Conservation (phyloP, 176 grass and related monocot species). For the Aegilops bicornis region DNA sequence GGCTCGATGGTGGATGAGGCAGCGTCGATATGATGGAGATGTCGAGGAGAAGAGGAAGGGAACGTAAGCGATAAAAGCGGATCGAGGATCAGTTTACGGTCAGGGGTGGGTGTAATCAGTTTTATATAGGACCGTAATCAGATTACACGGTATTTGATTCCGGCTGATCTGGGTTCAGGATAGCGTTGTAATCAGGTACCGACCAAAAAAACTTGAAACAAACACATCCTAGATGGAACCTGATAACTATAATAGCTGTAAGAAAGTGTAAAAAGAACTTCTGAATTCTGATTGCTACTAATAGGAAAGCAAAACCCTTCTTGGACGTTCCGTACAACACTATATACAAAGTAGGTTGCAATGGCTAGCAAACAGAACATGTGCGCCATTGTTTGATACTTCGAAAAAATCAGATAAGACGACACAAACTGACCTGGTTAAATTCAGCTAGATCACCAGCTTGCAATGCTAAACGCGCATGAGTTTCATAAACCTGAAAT, state of each 20-base stretch:
- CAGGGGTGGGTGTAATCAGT: no score
- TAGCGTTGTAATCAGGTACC: no score
- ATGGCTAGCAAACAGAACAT: slow-evolving; percentile 4
- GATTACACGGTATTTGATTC: no score
- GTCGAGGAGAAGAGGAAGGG: no score
- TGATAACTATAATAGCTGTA: background rate
- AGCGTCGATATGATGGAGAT: no score
- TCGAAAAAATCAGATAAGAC: slow-evolving; percentile 1
- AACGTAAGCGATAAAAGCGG: no score
- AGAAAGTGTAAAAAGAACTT: background rate
- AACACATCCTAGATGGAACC: background rate
- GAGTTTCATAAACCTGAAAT: slow-evolving; percentile 94
- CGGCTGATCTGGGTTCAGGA: no score
- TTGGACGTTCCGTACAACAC: background rate
- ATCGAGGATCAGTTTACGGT: no score
- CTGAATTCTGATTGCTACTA: background rate
- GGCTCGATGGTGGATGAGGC: no score
- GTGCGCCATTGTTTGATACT: slow-evolving; percentile 11
- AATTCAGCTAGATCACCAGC: slow-evolving; percentile 83
- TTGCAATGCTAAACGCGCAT: slow-evolving; percentile 88
- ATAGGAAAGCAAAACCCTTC: background rate
- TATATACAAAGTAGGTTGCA: background rate
- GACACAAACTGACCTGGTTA: slow-evolving; percentile 77
- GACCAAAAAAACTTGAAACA: no score
- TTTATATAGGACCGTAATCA: no score